Percentiles rank a stretch among this genome's conserved stretches.
phyloP scores from a whole-genome alignment of 1,284 basidiomycete species.

The Butyriboletus appendiculatus region DNA sequence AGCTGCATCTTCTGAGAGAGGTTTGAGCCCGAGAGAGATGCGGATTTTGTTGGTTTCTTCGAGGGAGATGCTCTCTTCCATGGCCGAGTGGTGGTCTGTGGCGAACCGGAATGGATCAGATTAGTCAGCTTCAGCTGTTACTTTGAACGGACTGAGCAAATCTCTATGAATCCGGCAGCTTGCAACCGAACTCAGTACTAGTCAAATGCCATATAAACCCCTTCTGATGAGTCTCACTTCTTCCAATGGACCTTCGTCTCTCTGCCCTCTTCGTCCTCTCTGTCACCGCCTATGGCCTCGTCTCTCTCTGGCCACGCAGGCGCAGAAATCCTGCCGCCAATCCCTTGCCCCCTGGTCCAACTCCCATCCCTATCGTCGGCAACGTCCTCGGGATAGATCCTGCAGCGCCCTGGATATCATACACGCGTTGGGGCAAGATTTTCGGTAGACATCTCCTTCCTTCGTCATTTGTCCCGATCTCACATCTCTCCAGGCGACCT shows the following conservation, averaged over 20 bases:
- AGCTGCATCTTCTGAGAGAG: slow-evolving; percentile 77
- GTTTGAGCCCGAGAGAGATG: slow-evolving; percentile 91
- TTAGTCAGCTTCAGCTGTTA: slow-evolving; percentile 29
- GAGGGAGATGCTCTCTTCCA: slow-evolving; percentile 89
- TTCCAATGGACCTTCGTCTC: slow-evolving; percentile 16
- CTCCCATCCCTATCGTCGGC: slow-evolving; percentile 28
- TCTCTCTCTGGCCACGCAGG: slow-evolving; percentile 9
- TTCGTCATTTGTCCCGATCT: background rate
- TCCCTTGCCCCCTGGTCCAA: slow-evolving; percentile 31
- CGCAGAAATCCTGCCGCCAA: background rate
- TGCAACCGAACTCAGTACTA: slow-evolving; percentile 3
- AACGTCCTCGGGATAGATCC: slow-evolving; percentile 26
- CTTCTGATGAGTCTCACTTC: background rate
- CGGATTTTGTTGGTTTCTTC: slow-evolving; percentile 99
- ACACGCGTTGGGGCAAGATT: slow-evolving; percentile 26
- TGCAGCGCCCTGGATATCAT: slow-evolving; percentile 27
- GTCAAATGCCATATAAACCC: slow-evolving; percentile 5
- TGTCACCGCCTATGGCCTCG: slow-evolving; percentile 8
- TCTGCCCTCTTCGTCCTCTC: slow-evolving; percentile 8
- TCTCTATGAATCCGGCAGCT: background rate
- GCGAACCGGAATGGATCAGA: background rate
- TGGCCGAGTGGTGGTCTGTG: slow-evolving; percentile 42
- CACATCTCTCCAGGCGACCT: slow-evolving; percentile 20
- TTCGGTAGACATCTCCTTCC: slow-evolving; percentile 17
- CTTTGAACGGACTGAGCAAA: background rate